Evolutionary conservation across 1,284 basidiomycete genomes (phyloP).

Genomic region (Neolentinus lepideus): DNA sequence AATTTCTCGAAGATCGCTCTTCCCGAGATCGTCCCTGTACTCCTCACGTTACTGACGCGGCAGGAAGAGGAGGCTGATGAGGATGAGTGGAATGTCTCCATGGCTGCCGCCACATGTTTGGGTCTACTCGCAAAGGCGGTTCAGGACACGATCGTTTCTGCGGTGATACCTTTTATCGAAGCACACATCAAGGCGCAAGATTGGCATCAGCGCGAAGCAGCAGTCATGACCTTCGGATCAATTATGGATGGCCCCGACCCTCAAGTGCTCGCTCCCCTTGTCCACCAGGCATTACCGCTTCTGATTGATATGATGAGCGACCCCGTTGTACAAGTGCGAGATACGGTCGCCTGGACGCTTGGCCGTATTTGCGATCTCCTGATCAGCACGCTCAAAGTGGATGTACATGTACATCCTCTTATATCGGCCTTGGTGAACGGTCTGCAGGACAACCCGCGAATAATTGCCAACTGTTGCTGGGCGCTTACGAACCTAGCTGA

Average conservation of each 20-base stretch:
- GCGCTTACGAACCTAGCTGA: constrained; percentile 93
- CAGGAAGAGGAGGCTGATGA: constrained; percentile 98
- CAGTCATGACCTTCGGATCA: constrained; percentile 97
- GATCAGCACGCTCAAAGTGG: constrained; percentile 82
- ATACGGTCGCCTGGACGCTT: constrained; percentile 97
- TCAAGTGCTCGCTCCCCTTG: constrained; percentile 80
- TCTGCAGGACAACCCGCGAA: constrained; percentile 78
- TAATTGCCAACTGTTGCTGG: constrained; percentile 95
- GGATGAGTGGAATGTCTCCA: constrained; percentile 98
- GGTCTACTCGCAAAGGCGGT: constrained; percentile 88
- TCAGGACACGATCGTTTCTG: constrained; percentile 84
- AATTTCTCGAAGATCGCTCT: constrained; percentile 94
- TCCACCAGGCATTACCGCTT: constrained; percentile 90
- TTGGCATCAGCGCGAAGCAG: constrained; percentile 95
- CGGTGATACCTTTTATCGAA: constrained; percentile 97
- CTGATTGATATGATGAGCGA: constrained; percentile 96
- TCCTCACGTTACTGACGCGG: constrained; percentile 82
- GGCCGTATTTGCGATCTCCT: constrained; percentile 93
- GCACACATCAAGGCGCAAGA: constrained; percentile 87
- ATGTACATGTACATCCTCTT: constrained; percentile 82
- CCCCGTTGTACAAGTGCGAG: constrained; percentile 82
- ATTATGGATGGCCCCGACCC: constrained; percentile 96
- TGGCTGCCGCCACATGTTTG: constrained; percentile 96
- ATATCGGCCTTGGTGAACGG: constrained; percentile 82
- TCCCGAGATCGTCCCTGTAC: constrained; percentile 90